A percentile compares a stretch with the other conserved stretches of the same genome.
Evolutionary conservation across 177 flowering plant genomes (phyloP).

Genomic region (Vitis hybrid): DNA sequence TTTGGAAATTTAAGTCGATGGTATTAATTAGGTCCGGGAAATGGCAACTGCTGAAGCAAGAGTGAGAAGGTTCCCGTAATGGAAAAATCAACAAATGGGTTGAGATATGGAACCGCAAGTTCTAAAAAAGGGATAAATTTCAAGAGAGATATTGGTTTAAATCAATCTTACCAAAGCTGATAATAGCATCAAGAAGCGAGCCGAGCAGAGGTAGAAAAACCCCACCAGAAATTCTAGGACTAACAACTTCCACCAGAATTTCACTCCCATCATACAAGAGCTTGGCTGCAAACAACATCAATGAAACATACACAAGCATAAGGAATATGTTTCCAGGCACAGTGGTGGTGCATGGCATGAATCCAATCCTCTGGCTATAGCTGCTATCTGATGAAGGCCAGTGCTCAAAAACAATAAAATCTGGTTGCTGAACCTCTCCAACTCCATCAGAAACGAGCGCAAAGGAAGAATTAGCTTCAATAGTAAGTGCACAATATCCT

Average conservation of each 20-base stretch:
- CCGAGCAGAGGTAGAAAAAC: constrained; percentile 24
- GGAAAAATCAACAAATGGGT: too few species aligned
- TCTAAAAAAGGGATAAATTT: too few species aligned
- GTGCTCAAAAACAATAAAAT: background rate
- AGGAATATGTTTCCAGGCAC: constrained; percentile 22
- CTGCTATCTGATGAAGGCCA: background rate
- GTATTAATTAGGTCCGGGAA: too few species aligned
- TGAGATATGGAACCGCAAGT: background rate
- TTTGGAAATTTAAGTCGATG: too few species aligned
- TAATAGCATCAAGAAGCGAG: constrained; percentile 21
- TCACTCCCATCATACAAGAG: constrained; percentile 26
- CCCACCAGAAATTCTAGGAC: constrained; percentile 27
- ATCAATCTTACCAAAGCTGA: constrained; percentile 19
- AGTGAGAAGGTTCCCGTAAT: too few species aligned
- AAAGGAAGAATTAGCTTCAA: background rate
- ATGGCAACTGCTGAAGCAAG: too few species aligned
- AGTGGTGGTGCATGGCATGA: constrained; percentile 25
- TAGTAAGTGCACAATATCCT: background rate
- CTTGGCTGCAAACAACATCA: constrained; percentile 23
- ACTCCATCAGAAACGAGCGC: too few species aligned
- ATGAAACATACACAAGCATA: constrained; percentile 20
- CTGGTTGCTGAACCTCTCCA: too few species aligned
- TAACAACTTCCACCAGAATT: constrained; percentile 20
- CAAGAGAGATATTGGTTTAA: too few species aligned
- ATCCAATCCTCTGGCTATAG: constrained; percentile 8